Evolutionary conservation across 2,329 filamentous ascomycete species (phyloP), one percentile per base, ranked within the genome.

Genomic region (Pyrenochaeta sp.): DNA sequence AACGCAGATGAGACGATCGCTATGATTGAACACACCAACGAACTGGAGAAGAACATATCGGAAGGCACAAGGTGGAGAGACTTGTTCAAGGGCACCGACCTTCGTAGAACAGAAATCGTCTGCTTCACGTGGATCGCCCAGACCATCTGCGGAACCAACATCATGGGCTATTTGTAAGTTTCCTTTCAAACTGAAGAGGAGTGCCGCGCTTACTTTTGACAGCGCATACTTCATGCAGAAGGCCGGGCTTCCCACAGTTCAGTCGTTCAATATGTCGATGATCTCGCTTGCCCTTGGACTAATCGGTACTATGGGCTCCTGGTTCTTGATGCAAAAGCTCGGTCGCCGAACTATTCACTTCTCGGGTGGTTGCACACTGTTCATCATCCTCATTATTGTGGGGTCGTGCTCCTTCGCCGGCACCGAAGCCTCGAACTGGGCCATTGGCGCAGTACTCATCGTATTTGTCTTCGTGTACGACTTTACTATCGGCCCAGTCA

Each of bases 1-100:
- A 69, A 73, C 25, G 61, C 66, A 8, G 71, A 73, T 46, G 68
- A 72, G 8, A 95, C 91, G 0, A 84, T 96, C 59, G 88, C 91
- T 64, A 94, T 96, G 91, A 96, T 97, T 87, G 86, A 92, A 3
- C 91, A 95, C 72, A 96, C 92, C 0, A 93, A 90, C 1, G 89
- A 90, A 1, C 80, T 96, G n/a, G 92, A 96, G 74, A 85, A 91
- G 72, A 80, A 85, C 74, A 89, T 92, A 54, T 56, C 58, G 30
- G 80, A 81, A 13, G 91, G 91, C 27, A 86, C 90, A 8, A 87
- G 84, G 45, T 96, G 93, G 77, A 78, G 84, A 65, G 92, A 96
- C 74, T 94, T 91, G 77, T 95, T 96, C 84, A 89, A 84, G 75
- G 91, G 91, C 7, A 84, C 85, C 13, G 88, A 96, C 73, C 82